phyloP scores from a whole-genome alignment of 225 moss, liverwort and hornwort genomes.

The Asterella californica region DNA sequence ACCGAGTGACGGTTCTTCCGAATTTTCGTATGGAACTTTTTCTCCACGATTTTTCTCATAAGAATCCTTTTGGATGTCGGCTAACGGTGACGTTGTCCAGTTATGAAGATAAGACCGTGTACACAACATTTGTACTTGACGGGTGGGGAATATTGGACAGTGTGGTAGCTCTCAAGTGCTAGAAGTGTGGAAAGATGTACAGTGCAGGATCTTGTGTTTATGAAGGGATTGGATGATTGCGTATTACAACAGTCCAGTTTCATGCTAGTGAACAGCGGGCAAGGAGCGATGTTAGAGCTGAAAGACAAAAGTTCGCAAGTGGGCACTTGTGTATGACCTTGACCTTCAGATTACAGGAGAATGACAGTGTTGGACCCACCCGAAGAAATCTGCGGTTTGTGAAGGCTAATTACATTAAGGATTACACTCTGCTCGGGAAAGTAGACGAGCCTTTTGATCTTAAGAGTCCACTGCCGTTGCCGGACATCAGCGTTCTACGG shows the following conservation, averaged over 20 bases:
- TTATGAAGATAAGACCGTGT: too few relatives aligned
- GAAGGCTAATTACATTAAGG: constrained; percentile 88
- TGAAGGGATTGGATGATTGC: too few relatives aligned
- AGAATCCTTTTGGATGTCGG: too few relatives aligned
- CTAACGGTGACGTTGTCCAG: too few relatives aligned
- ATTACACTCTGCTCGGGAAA: constrained; percentile 71
- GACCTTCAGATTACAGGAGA: constrained; percentile 84
- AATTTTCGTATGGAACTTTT: too few relatives aligned
- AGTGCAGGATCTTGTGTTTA: too few relatives aligned
- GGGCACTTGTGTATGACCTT: constrained; percentile 44
- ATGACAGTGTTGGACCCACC: constrained; percentile 62
- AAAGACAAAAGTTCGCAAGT: not conserved
- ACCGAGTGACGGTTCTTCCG: too few relatives aligned
- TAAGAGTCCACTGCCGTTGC: constrained; percentile 56
- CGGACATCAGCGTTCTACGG: constrained; percentile 76
- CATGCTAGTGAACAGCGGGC: not conserved
- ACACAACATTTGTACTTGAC: too few relatives aligned
- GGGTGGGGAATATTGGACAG: too few relatives aligned
- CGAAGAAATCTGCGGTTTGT: constrained; percentile 91
- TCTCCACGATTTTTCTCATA: too few relatives aligned
- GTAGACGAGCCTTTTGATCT: constrained; percentile 77
- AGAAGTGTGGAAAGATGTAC: too few relatives aligned
- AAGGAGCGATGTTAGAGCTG: not conserved
- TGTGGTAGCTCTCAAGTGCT: too few relatives aligned
- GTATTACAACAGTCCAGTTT: not conserved